Conservation (phyloP, 2,329 filamentous ascomycete genomes). For the Leptographium wingfieldii region DNA sequence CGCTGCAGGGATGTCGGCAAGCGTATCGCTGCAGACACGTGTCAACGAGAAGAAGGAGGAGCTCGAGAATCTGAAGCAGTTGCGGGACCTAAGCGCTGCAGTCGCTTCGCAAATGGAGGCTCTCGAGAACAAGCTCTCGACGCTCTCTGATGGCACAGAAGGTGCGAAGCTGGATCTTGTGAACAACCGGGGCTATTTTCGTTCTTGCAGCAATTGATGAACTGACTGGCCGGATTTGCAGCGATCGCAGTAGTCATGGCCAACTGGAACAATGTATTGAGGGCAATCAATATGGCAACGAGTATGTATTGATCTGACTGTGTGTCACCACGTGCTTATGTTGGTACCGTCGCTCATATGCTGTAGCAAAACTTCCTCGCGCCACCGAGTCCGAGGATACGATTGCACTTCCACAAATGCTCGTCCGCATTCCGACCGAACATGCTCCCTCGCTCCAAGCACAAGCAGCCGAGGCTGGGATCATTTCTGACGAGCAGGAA, state of each 20-base stretch:
- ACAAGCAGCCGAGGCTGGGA: slow-evolving; percentile 40
- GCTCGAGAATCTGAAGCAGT: slow-evolving; percentile 63
- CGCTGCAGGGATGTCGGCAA: slow-evolving; percentile 24
- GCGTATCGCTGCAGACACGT: slow-evolving; percentile 62
- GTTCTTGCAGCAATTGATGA: neutral
- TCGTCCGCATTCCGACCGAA: slow-evolving; percentile 75
- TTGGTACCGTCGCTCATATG: neutral
- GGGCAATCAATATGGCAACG: slow-evolving; percentile 77
- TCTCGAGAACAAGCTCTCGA: slow-evolving; percentile 64
- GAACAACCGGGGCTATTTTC: too few species aligned
- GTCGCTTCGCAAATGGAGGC: slow-evolving; percentile 74
- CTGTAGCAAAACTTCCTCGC: slow-evolving; percentile 55
- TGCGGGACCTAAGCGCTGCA: slow-evolving; percentile 66
- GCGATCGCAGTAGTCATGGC: slow-evolving; percentile 73
- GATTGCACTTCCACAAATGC: slow-evolving; percentile 59
- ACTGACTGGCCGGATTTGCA: slow-evolving; percentile 22
- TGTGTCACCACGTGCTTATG: neutral
- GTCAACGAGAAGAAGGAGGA: slow-evolving; percentile 81
- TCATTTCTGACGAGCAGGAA: slow-evolving; percentile 23
- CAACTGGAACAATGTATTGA: slow-evolving; percentile 80
- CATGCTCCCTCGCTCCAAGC: slow-evolving; percentile 55
- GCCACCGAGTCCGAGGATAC: slow-evolving; percentile 27
- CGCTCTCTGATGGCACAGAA: slow-evolving; percentile 71
- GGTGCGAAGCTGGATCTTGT: slow-evolving; percentile 28
- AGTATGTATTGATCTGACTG: slow-evolving; percentile 35